Evolutionary conservation across 2,329 filamentous ascomycete species (phyloP), one percentile per base, ranked within the genome.

Genomic region (Catunica adiposa): DNA sequence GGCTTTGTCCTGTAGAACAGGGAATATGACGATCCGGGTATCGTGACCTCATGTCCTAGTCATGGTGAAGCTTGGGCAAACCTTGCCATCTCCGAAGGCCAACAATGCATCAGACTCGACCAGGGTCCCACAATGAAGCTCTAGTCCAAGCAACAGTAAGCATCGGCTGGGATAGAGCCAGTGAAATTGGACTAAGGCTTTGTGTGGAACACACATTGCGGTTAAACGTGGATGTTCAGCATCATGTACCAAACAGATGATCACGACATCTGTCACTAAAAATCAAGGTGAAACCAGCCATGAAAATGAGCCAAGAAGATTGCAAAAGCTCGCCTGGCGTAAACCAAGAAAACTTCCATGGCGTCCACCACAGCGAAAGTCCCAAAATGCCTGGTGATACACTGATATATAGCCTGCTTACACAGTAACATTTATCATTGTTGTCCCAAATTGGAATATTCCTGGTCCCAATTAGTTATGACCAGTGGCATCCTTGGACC

Each of bases 21-120:
- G 51, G 34, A 53, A 53, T 29, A 53, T 42, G 51, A 53, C 51
- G 34, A 53, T 42, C 20, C 20, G 23, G 34, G 34, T 40, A 40
- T 53, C 15, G 22, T 53, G 51, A 53, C 31, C 31, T 53, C 5
- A 53, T 23, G 37, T 40, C 31, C 34, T 53, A 25, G 20, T 48
- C 51, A 53, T 25, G 29, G 51, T 34, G 25, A 40, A 53, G 17
- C 51, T 29, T 53, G 34, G 17, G 20, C 51, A 40, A 23, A 53
- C 51, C 51, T 40, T 53, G 34, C 20, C 31, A 37, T 53, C 26
- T 48, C 44, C 44, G 44, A 48, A 8, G 44, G 8, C 23, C 22
- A 25, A 22, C 20, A 4, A 48, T 48, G 44, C 15, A 44, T 44
- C 40, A 25, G 9, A 25, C 22, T 20, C 22, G 17, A 48, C 23